Conservation (phyloP, 1,284 basidiomycete species). For the Tilletia caries region DNA sequence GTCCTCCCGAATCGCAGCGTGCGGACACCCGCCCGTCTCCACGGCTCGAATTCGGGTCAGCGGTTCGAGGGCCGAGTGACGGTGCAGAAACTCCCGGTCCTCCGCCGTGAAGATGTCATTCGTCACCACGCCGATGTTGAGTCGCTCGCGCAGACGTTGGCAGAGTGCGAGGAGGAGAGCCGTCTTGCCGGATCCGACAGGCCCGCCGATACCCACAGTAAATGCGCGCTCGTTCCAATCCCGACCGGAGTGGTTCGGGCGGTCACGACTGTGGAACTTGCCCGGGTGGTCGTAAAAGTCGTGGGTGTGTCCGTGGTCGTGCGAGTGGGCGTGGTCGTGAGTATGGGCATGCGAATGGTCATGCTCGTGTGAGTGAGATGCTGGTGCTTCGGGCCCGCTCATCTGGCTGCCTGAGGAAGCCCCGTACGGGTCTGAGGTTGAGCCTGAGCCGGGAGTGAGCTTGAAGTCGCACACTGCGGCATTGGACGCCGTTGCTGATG, state of each 20-base stretch:
- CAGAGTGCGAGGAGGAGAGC: slow-evolving; percentile 91
- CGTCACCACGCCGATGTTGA: slow-evolving; percentile 74
- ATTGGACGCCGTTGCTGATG: neutral
- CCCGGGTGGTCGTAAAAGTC: slow-evolving; percentile 59
- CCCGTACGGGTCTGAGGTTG: neutral
- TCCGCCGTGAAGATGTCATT: slow-evolving; percentile 65
- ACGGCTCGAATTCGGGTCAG: slow-evolving; percentile 83
- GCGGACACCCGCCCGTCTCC: slow-evolving; percentile 67
- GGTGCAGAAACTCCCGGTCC: slow-evolving; percentile 95
- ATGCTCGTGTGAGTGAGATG: neutral
- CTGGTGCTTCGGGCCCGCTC: neutral
- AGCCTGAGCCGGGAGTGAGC: neutral
- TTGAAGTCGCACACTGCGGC: slow-evolving; percentile 2
- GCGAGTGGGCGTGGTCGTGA: slow-evolving; percentile 16
- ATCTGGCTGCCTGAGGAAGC: neutral
- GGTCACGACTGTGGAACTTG: slow-evolving; percentile 84
- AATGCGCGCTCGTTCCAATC: slow-evolving; percentile 92
- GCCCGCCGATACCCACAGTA: slow-evolving; percentile 90
- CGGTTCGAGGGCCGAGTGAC: slow-evolving; percentile 78
- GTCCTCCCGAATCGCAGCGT: slow-evolving; percentile 68
- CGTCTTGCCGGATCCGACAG: slow-evolving; percentile 96
- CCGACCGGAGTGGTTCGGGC: slow-evolving; percentile 78
- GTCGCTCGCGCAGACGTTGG: slow-evolving; percentile 71
- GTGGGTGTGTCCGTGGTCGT: slow-evolving; percentile 50
- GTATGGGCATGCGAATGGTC: slow-evolving; percentile 22